Evolutionary conservation across 495 filamentous ascomycete species (phyloP), one percentile per base, ranked within the genome.

Genomic region (Penicillium argentinense): DNA sequence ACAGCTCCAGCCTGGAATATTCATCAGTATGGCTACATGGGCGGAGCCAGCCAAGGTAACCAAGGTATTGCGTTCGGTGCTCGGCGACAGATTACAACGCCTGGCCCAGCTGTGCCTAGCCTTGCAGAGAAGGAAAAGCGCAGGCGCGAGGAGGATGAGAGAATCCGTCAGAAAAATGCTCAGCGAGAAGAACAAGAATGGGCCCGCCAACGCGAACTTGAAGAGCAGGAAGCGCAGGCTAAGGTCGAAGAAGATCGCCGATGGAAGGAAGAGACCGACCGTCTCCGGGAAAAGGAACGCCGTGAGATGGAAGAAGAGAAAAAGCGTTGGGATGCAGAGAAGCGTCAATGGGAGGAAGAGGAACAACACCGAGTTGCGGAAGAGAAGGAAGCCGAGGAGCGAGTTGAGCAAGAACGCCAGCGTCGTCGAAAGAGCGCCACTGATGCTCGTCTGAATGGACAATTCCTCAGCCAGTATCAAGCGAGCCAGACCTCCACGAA

Each of bases 21-120:
- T 47, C 88, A 92, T 29, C 95, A 99, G 58, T 99, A 97, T 54
- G 92, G 93, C 8, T 97, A 97, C 66, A 93, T 97, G 88, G 95
- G 95, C 39, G 95, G 95, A 22, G 95, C 95, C 6, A 96, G 87
- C 55, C 95, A 99, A 66, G 92, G 88, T 5, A 97, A 95, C 59
- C 82, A 96, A 49, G 95, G 95, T 14, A 85, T 99, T 50, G 80
- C 87, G 5, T 99, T 97, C 63, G 95, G 95, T 40, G 88, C 82
- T 17, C 80, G 90, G 47, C 78, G 95, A 32, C 95, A 99, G 67
- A 97, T 99, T 55, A 97, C 93, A 1, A 87, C 77, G 50, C 79
- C 88, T 7, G 77, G 77, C 23, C 95, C 95, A 5, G 60, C 81
- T 51, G 88, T 96, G 0, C 89, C 89, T 0, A 91, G 76, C 56